Percentiles rank a stretch among this genome's conserved stretches.
Conservation (phyloP, 768 basidiomycete genomes). For the Boletus rufocinnamomeus region DNA sequence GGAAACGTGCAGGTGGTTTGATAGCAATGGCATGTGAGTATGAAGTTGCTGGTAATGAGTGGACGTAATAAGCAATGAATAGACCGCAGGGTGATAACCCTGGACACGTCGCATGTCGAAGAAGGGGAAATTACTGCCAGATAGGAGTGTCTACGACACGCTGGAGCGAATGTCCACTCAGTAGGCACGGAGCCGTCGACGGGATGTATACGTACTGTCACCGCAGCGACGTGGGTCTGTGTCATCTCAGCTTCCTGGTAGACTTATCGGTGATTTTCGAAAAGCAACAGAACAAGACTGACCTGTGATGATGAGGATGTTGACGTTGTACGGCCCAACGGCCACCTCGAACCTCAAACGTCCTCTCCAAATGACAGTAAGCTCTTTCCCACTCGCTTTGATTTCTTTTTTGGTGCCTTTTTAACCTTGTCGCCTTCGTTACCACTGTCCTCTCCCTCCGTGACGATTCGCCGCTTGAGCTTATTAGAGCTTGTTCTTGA, state of each 20-base stretch:
- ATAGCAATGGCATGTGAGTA: constrained; percentile 10
- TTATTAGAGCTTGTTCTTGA: constrained; percentile 27
- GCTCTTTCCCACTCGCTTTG: constrained; percentile 48
- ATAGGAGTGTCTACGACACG: background rate
- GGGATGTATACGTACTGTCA: background rate
- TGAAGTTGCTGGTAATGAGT: constrained; percentile 2
- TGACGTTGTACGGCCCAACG: background rate
- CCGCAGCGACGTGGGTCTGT: background rate
- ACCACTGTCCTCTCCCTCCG: constrained; percentile 34
- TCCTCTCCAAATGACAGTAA: constrained; percentile 40
- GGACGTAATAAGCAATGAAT: constrained; percentile 17
- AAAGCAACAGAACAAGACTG: background rate
- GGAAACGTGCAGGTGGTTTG: constrained; percentile 7
- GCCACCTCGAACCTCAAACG: constrained; percentile 18
- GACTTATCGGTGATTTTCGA: background rate
- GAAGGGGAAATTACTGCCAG: background rate
- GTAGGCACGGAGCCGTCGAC: background rate
- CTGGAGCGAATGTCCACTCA: background rate
- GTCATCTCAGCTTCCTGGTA: background rate
- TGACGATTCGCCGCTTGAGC: constrained; percentile 40
- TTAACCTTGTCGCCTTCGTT: constrained; percentile 24
- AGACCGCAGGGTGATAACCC: constrained; percentile 2
- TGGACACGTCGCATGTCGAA: constrained; percentile 7
- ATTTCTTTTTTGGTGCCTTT: constrained; percentile 51
- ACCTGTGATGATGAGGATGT: constrained; percentile 3